Percentiles rank a stretch among this genome's conserved stretches.
Evolutionary conservation across 2,329 filamentous ascomycete species (phyloP).

Genomic region (Macrophomina phaseolina): DNA sequence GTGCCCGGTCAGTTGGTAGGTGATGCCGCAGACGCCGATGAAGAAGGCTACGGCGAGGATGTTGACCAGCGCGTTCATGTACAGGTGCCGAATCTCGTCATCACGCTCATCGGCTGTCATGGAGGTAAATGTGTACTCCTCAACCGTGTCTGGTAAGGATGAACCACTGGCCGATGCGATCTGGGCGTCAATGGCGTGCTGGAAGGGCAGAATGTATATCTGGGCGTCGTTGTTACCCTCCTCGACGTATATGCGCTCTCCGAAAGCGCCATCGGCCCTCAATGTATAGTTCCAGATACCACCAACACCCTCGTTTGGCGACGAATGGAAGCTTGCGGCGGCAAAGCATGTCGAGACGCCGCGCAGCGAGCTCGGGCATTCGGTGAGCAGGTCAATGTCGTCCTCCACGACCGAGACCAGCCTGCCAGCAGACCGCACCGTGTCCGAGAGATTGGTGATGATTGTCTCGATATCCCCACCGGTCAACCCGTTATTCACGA

Average conservation of each 20-base stretch:
- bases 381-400: constrained; percentile 63
- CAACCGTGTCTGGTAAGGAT: constrained; percentile 43
- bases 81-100: constrained; percentile 68
- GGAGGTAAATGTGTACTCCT: constrained; percentile 79
- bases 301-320: constrained; percentile 70
- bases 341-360: constrained; percentile 76
- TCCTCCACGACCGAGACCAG: constrained; percentile 60
- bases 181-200: constrained; percentile 75
- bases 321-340: constrained; percentile 76
- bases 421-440: constrained; percentile 63
- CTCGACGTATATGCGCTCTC: constrained; percentile 67
- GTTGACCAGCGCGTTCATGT: constrained; percentile 75
- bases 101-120: constrained; percentile 70
- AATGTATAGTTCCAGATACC: constrained; percentile 87
- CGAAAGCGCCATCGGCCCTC: constrained; percentile 74
- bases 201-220: constrained; percentile 78
- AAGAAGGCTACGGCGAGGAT: constrained; percentile 81
- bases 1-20: constrained; percentile 85
- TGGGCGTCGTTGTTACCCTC: constrained; percentile 74
- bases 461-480: constrained; percentile 75
- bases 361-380: constrained; percentile 62
- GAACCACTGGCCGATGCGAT: constrained; percentile 65
- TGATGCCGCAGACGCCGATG: constrained; percentile 78
- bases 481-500: constrained; percentile 74
- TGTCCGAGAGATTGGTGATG: constrained; percentile 66